Percentiles rank a stretch among this genome's conserved stretches.
Conservation (phyloP, 1,284 basidiomycete species). For the Ganoderma lucidum region DNA sequence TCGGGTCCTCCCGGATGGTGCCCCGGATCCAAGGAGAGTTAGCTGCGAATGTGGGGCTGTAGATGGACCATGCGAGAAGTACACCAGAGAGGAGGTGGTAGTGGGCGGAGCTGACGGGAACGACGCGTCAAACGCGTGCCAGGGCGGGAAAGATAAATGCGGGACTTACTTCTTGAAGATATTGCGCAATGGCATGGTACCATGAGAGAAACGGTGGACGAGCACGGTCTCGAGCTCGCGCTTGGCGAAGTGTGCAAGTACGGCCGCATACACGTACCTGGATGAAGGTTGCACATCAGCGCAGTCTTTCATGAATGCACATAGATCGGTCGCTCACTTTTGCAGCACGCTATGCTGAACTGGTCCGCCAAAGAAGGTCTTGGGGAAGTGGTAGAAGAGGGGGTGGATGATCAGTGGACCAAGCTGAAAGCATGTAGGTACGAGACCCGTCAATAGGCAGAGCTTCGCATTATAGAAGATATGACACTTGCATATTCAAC, state of each 20-base stretch:
- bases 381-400: constrained; percentile 79
- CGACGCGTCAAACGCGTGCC: constrained; percentile 23
- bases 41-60: constrained; percentile 74
- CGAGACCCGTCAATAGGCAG: constrained; percentile 14
- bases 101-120: constrained; percentile 74
- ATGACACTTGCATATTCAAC: constrained; percentile 86
- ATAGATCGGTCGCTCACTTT: constrained; percentile 54
- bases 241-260: constrained; percentile 91
- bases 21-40: constrained; percentile 68
- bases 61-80: constrained; percentile 81
- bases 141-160: constrained; percentile 9
- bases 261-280: constrained; percentile 82
- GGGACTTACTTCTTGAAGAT: constrained; percentile 88
- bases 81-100: constrained; percentile 89
- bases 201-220: constrained; percentile 94
- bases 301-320: neutral
- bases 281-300: too few relatives aligned
- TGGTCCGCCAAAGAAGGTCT: constrained; percentile 70
- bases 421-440: constrained; percentile 53
- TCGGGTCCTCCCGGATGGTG: constrained; percentile 73
- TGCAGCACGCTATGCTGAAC: constrained; percentile 84
- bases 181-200: constrained; percentile 90
- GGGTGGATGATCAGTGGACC: constrained; percentile 96
- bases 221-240: constrained; percentile 95
- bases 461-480: neutral